Evolutionary conservation across 805 yeast species (phyloP).

Genomic region (Clavispora asparagi): DNA sequence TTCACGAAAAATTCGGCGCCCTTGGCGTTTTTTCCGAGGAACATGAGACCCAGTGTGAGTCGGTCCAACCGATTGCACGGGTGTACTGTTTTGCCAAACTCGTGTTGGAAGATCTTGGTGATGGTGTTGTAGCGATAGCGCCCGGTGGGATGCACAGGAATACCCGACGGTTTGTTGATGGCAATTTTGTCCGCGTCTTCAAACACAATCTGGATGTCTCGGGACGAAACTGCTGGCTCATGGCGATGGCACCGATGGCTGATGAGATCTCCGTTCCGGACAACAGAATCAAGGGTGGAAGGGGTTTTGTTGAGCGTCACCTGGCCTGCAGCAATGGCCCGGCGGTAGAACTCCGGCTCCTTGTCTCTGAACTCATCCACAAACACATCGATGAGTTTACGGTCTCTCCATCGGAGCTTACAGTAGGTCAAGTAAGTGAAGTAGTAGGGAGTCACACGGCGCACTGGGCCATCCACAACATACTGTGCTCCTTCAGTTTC

Average conservation of each 20-base stretch:
- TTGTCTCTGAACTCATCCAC: constrained; percentile 79
- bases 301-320: constrained; percentile 67
- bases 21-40: constrained; percentile 74
- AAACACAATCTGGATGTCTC: constrained; percentile 58
- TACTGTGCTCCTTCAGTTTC: constrained; percentile 57
- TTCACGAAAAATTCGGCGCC: constrained; percentile 74
- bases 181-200: constrained; percentile 75
- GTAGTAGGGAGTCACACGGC: constrained; percentile 79
- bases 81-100: constrained; percentile 62
- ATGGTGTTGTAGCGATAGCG: constrained; percentile 69
- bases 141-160: constrained; percentile 96
- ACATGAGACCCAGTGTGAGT: constrained; percentile 89
- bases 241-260: constrained; percentile 79
- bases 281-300: constrained; percentile 59
- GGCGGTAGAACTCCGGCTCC: constrained; percentile 58
- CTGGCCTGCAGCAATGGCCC: constrained; percentile 50
- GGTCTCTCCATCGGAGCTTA: constrained; percentile 85
- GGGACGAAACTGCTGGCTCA: constrained; percentile 75
- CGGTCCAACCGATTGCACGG: constrained; percentile 84
- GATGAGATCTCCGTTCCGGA: constrained; percentile 79
- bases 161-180: constrained; percentile 89
- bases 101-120: constrained; percentile 71
- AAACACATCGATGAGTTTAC: constrained; percentile 77
- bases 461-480: constrained; percentile 50
- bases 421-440: constrained; percentile 90